Base-by-base conservation (phyloP, 306 rosid species). In the Heteromeles arbutifolia region DNA sequence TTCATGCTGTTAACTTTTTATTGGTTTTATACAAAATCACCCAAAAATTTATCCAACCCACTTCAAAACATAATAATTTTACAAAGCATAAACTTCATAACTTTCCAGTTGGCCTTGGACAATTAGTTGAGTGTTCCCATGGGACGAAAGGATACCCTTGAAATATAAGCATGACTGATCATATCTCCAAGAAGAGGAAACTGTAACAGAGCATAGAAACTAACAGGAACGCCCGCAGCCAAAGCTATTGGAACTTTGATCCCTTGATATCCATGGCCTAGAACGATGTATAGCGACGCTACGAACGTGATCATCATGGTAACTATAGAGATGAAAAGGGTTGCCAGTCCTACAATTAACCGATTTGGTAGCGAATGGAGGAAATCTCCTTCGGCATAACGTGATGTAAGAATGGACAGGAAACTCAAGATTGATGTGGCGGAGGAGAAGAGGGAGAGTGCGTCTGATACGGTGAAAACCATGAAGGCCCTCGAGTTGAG, bases 261-360 rank as follows among this genome's bases (percentile, higher is more conserved):
- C 13, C 2, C 37, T 2, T 68, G 34, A 68, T 8, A 44, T 68
- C 54, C 72, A 14, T 25, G 29, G 56, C 56, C 56, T 41, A 67
- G 72, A 67, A 67, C 54, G 31, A 43, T 67, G 19, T 41, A 28
- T 22, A 67, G 54, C 24, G 72, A 21, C 34, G 72, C 54, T 22
- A 70, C 82, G 77, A 83, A 87, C 48, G 89, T 82, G 57, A 83
- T 74, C 86, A 87, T 83, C 67, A 85, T 81, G 25, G 85, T 83
- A 14, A 71, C 77, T 53, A 83, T 77, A 15, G 87, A 78, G 70
- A 83, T 19, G 86, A 87, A 87, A 56, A 87, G 72, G 48, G 72
- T 79, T 22, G 86, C 87, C 71, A 83, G 57, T 31, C 89, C 89
- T 28, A 83, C 11, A 53, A 87, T 83, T 48, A 87, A 65, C 64